Base-by-base conservation (phyloP, 1,139 yeast genomes). In the Pichia sp. region DNA sequence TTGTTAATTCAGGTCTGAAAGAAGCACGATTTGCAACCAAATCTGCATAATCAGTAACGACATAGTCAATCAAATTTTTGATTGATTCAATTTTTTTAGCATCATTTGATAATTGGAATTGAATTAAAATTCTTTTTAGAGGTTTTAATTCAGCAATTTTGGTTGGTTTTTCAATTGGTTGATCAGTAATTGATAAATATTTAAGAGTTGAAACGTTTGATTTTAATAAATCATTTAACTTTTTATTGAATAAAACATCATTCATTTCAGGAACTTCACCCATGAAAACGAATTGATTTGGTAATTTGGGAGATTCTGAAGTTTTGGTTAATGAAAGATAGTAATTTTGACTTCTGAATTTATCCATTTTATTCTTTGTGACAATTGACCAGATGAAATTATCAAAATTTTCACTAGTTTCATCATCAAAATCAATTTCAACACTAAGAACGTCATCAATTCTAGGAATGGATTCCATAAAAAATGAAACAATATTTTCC, bases 281-380 rank as follows among this genome's bases (percentile, higher is more conserved):
- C 99, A 93, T 91, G 71, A 82, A 88, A 27, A 90, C 96, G 66
- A 79, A 86, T 53, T 86, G 80, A 51, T 72, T 65, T 46, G 97
- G 96, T 62, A 91, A 73, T 61, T 78, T 76, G 33, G 77, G 68
- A 33, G 90, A 83, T 62, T 77, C 82, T 42, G 85, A 65, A 42
- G 96, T 89, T 63, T 81, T 87, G 60, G 98, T 88, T 65, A 91
- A 77, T 1, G 96, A 86, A 65, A 91, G 75, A 70, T 73, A 91
- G 72, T 89, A 93, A 72, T 87, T 84, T 57, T 79, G 80, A 48
- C 77, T 81, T 71, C 98, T 87, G 56, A 77, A 75, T 53, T 79
- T 77, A 67, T 84, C 83, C 97, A 93, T 89, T 57, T 82, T 81
- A 52, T 81, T 75, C 72, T 93, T 93, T 67, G 95, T 83, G 42